Percentiles rank a stretch among this genome's conserved stretches.
Conservation (phyloP, 2,329 filamentous ascomycete species). For the Hypomyces perniciosus region DNA sequence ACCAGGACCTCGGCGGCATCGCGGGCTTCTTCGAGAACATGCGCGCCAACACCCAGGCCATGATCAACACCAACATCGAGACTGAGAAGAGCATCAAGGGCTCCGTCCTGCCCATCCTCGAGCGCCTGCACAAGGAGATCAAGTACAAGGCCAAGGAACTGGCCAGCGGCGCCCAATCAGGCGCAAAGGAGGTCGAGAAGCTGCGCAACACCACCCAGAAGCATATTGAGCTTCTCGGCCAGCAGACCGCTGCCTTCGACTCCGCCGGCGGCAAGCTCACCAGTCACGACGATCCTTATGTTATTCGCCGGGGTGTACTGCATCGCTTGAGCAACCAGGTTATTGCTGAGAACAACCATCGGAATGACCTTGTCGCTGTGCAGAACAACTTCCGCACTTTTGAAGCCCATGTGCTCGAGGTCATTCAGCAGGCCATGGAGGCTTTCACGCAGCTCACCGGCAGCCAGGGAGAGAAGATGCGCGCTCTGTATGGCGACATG, state of each 20-base stretch:
- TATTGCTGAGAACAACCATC: slow-evolving; percentile 91
- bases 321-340: slow-evolving; percentile 87
- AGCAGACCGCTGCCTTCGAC: slow-evolving; percentile 76
- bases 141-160: slow-evolving; percentile 95
- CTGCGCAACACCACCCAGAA: slow-evolving; percentile 81
- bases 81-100: slow-evolving; percentile 87
- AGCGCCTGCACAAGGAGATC: slow-evolving; percentile 89
- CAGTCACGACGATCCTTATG: slow-evolving; percentile 77
- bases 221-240: slow-evolving; percentile 88
- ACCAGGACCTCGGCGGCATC: slow-evolving; percentile 79
- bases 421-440: slow-evolving; percentile 74
- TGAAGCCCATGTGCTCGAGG: slow-evolving; percentile 77
- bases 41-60: slow-evolving; percentile 82
- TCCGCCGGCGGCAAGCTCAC: slow-evolving; percentile 66
- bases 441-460: slow-evolving; percentile 77
- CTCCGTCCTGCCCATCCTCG: slow-evolving; percentile 79
- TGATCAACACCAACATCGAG: slow-evolving; percentile 84
- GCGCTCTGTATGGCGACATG: slow-evolving; percentile 78
- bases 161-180: slow-evolving; percentile 70
- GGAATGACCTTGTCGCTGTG: slow-evolving; percentile 84
- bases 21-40: slow-evolving; percentile 92
- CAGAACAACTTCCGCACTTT: slow-evolving; percentile 86
- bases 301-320: slow-evolving; percentile 73
- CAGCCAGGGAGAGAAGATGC: slow-evolving; percentile 75
- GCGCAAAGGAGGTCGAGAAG: slow-evolving; percentile 87